Base-by-base conservation (phyloP, 805 yeast genomes). In the Tanozyma kutaoensis region DNA sequence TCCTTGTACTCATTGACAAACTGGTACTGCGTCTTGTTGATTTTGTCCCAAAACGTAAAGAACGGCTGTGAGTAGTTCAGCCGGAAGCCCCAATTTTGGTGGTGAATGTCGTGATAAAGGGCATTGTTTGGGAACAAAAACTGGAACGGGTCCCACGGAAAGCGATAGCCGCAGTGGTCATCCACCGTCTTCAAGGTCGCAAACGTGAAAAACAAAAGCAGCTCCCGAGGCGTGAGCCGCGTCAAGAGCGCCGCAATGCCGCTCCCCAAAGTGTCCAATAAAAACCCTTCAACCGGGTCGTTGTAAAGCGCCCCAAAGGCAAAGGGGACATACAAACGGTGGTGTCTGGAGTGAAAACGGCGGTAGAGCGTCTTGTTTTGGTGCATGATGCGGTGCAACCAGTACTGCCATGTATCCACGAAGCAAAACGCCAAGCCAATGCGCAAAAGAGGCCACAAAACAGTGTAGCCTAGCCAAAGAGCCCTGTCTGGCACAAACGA, bases 131-230 rank as follows among this genome's bases (percentile, higher is more conserved):
- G 97, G 69, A 91, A 91, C 14, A 88, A 30, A 23, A 72, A 47
- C 61, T 91, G 98, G 65, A 91, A 79, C 14, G 86, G 73, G 52
- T 91, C 98, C 50, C 61, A 79, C 11, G 97, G 97, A 30, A 91
- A 61, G 16, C 86, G 73, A 52, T 88, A 91, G n/a, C 98, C 98
- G 52, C 97, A 91, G 55, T 91, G 98, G 51, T 91, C 98, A 50
- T 91, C 97, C 26, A 91, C 95, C 1, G 98, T 91, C 53, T 91
- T 91, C 69, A 91, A 53, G 2, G 98, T 91, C 11, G 95, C 81
- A 49, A 91, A 82, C 2, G 88, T 73, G 54, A 64, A 91, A 29
- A 91, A 57, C 9, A 78, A 38, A 14, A 79, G 57, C 27, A 76
- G 59, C 54, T 91, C 97, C 31, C 95, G 72, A 25, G 84, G 79